These are phyloP conservation scores for Gentiana macrophylla DNA, from an alignment of 257 asterid species.

Conservation along the genomic window DNA sequence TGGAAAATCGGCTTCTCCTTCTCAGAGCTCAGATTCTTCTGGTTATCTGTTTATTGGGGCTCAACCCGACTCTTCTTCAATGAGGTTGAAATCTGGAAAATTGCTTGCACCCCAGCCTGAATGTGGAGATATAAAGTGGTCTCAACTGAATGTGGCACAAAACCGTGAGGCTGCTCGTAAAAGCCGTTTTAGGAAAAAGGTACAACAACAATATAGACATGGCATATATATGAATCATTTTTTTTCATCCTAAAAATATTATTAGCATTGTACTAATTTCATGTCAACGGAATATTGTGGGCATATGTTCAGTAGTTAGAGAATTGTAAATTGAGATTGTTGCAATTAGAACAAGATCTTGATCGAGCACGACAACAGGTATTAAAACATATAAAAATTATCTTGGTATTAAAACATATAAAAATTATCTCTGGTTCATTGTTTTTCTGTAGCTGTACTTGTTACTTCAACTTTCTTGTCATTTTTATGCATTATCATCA, in stretches of 20 bases:
- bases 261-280: neutral
- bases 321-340: conserved; percentile 53
- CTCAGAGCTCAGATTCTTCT: too few relatives aligned
- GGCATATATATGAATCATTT: neutral
- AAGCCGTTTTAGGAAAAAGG: conserved; percentile 84
- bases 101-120: too few relatives aligned
- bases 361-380: conserved; percentile 68
- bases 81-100: too few relatives aligned
- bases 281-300: conserved; percentile 26
- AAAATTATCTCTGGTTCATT: conserved; percentile 14
- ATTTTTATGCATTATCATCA: too few relatives aligned
- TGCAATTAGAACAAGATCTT: conserved; percentile 90
- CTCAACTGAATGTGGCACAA: conserved; percentile 37
- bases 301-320: conserved; percentile 95
- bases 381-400: conserved; percentile 23
- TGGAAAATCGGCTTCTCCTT: too few relatives aligned
- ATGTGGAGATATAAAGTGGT: too few relatives aligned
- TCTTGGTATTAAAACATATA: conserved; percentile 60
- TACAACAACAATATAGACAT: conserved; percentile 5
- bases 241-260: too few relatives aligned
- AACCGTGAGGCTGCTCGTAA: conserved; percentile 98
- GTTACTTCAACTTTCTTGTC: too few relatives aligned
- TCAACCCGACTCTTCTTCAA: too few relatives aligned
- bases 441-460: neutral
- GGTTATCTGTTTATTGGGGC: too few relatives aligned